Evolutionary conservation across 202 grass and related monocot genomes (phyloP).

Genomic region (Cymbopogon flexuosus): DNA sequence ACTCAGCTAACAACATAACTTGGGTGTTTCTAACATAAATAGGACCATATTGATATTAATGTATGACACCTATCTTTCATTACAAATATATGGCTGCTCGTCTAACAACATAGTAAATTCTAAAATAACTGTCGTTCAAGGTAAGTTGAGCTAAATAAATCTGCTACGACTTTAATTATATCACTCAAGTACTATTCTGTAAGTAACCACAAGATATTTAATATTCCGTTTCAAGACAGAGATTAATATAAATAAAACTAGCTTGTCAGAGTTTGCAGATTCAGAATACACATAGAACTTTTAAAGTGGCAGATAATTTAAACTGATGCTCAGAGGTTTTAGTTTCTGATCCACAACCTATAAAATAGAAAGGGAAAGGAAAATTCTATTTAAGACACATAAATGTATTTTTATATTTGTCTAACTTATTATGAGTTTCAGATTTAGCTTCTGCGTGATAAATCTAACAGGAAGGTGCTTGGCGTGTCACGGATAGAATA

Average conservation of each 20-base stretch:
- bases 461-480: neutral
- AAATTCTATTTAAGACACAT: neutral
- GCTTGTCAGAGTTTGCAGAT: neutral
- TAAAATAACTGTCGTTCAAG: neutral
- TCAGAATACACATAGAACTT: neutral
- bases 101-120: neutral
- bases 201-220: neutral
- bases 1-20: neutral
- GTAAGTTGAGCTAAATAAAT: neutral
- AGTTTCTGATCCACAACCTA: neutral
- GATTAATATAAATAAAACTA: constrained; percentile 4
- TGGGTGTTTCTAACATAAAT: neutral
- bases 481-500: neutral
- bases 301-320: neutral
- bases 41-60: neutral
- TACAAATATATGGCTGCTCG: neutral
- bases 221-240: neutral
- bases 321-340: neutral
- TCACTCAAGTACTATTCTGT: neutral
- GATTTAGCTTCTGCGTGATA: neutral
- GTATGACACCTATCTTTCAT: neutral
- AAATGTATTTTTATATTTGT: neutral
- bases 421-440: neutral
- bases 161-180: neutral
- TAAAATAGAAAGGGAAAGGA: neutral